Evolutionary conservation across 2,329 filamentous ascomycete species (phyloP), one percentile per base, ranked within the genome.

Genomic region (Xylariaceae sp.): DNA sequence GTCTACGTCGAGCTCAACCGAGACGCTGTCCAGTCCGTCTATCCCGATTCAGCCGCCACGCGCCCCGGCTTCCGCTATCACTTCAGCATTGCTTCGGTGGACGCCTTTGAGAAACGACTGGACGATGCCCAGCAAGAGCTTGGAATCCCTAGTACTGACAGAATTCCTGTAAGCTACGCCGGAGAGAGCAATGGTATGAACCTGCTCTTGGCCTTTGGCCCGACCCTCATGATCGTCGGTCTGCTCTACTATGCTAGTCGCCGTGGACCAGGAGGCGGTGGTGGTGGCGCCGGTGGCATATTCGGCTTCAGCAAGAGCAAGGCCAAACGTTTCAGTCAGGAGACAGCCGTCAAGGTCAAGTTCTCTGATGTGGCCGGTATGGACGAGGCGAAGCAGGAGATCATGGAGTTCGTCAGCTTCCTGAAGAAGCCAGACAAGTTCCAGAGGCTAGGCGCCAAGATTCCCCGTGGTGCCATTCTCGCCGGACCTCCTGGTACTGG

Each of bases 331-430:
- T 99, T 97, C 77, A 99, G 96, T 69, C 91, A 96, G 60, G 94
- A 99, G 75, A 89, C 89, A 11, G 89, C 94, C 49, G 82, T 99
- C 74, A 96, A 95, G 73, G 91, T 95, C 69, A 97, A 96, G 71
- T 99, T 99, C 68, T 77, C 89, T 42, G 94, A 99, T 67, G 94
- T 99, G 39, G 94, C 94, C 39, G 94, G 94, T 59, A 92, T 97
- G 85, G 94, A 99, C 67, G 94, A 99, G 72, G 94, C 94, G 49
- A 99, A 99, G 78, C 77, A 85, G 49, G 94, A 99, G 71, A 99
- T 99, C 60, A 96, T 97, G 90, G 94, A 99, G 71, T 99, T 99
- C 63, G 94, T 99, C 59, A 91, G 87, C 67, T 99, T 99, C 77
- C 73, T 99, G 55, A 92, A 96, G 75, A 87, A 94, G 63, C 94